These are phyloP conservation scores for Gonium pectorale DNA, from an alignment of 139 green algal genomes.

Conservation along the genomic window DNA sequence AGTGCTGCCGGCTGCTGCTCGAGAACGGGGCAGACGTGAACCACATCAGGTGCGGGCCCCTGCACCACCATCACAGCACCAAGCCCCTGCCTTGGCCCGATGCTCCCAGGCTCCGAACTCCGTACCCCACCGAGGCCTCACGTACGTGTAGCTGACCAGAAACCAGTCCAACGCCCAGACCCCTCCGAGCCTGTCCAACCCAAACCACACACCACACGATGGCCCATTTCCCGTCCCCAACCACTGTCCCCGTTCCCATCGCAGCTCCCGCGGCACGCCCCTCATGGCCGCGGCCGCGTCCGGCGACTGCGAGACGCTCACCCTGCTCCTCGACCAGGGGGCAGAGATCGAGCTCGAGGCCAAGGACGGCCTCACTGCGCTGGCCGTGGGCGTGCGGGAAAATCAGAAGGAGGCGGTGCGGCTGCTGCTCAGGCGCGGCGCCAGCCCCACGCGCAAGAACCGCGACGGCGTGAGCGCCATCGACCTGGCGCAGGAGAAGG, in stretches of 20 bases:
- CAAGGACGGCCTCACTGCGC: conserved; percentile 27
- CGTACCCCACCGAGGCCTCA: no score
- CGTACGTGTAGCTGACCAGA: no score
- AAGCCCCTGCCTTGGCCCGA: no score
- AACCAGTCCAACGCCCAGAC: no score
- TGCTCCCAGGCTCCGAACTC: no score
- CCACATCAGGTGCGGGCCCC: not conserved
- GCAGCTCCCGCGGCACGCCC: conserved; percentile 10
- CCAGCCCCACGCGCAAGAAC: conserved; percentile 12
- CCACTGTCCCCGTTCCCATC: no score
- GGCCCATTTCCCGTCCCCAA: no score
- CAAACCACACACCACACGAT: no score
- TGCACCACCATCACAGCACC: no score
- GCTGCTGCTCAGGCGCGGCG: conserved; percentile 40
- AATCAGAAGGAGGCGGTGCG: conserved; percentile 44
- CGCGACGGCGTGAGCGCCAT: conserved; percentile 6
- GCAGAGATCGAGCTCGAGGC: conserved; percentile 10
- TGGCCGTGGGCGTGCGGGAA: conserved; percentile 14
- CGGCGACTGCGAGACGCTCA: conserved; percentile 34
- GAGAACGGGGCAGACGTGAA: conserved; percentile 20
- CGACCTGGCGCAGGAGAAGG: conserved; percentile 24
- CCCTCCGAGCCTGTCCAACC: no score
- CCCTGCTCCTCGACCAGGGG: conserved; percentile 10
- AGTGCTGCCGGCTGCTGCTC: conserved; percentile 12
- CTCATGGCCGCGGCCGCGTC: conserved; percentile 25